A percentile compares a stretch with the other conserved stretches of the same genome.
phyloP scores from a whole-genome alignment of 2,329 filamentous ascomycete species.

The Aureobasidium zeae region DNA sequence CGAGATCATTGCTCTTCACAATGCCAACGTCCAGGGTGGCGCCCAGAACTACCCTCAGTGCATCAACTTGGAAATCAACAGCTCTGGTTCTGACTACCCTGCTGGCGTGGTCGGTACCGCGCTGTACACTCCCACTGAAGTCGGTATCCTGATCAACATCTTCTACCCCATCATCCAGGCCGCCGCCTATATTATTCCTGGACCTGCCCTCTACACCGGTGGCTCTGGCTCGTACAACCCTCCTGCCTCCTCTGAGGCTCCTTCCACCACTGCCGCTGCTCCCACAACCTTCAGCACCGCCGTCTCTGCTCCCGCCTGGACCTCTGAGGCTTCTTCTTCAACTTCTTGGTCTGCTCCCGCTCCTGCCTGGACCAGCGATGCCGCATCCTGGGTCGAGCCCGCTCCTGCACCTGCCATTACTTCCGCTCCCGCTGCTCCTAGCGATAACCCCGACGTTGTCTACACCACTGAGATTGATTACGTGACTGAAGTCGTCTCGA shows the following conservation, averaged over 20 bases:
- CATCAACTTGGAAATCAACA: constrained; percentile 52
- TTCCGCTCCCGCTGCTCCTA: not conserved
- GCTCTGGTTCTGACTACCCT: constrained; percentile 41
- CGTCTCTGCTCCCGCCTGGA: not conserved
- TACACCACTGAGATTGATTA: constrained; percentile 3
- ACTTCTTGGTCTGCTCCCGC: constrained; percentile 17
- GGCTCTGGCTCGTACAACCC: constrained; percentile 11
- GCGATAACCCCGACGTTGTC: constrained; percentile 2
- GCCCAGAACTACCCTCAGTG: constrained; percentile 41
- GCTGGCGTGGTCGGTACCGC: constrained; percentile 43
- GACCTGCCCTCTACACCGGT: constrained; percentile 32
- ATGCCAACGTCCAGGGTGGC: constrained; percentile 35
- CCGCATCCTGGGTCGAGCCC: constrained; percentile 3
- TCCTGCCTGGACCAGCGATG: constrained; percentile 18
- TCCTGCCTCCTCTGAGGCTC: constrained; percentile 20
- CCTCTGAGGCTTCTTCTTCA: not conserved
- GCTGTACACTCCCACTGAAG: constrained; percentile 49
- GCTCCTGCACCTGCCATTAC: not conserved
- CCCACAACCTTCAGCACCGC: not conserved
- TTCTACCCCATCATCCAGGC: constrained; percentile 38
- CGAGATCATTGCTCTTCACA: constrained; percentile 54
- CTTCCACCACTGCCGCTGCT: constrained; percentile 11
- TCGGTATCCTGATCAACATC: constrained; percentile 52
- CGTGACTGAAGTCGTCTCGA: constrained; percentile 3
- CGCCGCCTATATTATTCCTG: constrained; percentile 41